These are phyloP conservation scores for Naganishia albida DNA, from an alignment of 1,284 basidiomycete genomes.

Conservation along the genomic window DNA sequence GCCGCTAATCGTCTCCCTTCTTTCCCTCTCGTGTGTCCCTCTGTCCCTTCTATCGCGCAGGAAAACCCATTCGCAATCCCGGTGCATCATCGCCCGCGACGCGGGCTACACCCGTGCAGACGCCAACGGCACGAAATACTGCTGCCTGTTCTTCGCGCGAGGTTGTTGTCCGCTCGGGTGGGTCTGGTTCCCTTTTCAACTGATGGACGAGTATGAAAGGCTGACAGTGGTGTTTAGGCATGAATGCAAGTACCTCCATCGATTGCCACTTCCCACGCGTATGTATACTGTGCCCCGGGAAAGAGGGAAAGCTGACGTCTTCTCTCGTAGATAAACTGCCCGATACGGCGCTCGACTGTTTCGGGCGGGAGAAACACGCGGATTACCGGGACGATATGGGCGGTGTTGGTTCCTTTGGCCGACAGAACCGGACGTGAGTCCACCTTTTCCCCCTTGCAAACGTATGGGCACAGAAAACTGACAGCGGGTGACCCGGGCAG, in stretches of 20 bases:
- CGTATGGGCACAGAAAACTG: background rate
- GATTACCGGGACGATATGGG: slow-evolving; percentile 99
- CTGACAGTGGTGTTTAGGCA: slow-evolving; percentile 55
- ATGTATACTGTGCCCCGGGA: slow-evolving; percentile 18
- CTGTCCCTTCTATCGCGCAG: slow-evolving; percentile 56
- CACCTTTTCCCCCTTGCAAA: background rate
- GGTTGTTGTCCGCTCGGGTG: slow-evolving; percentile 94
- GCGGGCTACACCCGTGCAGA: slow-evolving; percentile 90
- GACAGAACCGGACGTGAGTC: slow-evolving; percentile 77
- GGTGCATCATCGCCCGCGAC: slow-evolving; percentile 86
- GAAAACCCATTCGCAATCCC: slow-evolving; percentile 71
- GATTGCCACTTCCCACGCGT: slow-evolving; percentile 69
- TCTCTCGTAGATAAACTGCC: slow-evolving; percentile 61
- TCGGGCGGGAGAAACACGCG: slow-evolving; percentile 93
- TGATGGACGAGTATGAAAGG: background rate
- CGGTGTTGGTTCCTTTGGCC: slow-evolving; percentile 91
- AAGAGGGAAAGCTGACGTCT: background rate
- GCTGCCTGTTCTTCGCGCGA: slow-evolving; percentile 91
- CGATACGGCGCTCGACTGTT: slow-evolving; percentile 93
- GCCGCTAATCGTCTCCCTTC: slow-evolving; percentile 9
- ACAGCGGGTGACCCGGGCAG: slow-evolving; percentile 11
- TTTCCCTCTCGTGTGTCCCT: slow-evolving; percentile 8
- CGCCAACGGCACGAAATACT: slow-evolving; percentile 85
- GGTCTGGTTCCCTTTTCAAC: slow-evolving; percentile 33
- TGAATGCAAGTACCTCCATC: slow-evolving; percentile 94